Conservation (phyloP, 768 basidiomycete genomes). For the Xerocomus potaroensis region DNA sequence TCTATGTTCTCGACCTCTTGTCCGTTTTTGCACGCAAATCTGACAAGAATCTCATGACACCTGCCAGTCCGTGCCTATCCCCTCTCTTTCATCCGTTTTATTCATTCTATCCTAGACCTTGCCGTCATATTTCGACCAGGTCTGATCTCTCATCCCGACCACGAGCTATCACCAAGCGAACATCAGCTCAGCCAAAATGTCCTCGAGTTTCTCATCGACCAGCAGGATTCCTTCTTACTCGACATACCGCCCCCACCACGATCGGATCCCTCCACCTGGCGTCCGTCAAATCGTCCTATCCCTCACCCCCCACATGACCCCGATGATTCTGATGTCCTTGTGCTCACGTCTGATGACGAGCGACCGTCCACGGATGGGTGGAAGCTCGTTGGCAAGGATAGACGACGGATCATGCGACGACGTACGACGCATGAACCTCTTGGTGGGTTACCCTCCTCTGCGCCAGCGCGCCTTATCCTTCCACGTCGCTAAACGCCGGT, state of each 20-base stretch:
- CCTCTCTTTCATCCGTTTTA: neutral
- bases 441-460: slow-evolving; percentile 33
- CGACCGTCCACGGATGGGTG: slow-evolving; percentile 46
- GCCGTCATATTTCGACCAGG: slow-evolving; percentile 98
- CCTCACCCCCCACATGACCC: slow-evolving; percentile 17
- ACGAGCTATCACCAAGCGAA: slow-evolving; percentile 82
- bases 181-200: slow-evolving; percentile 87
- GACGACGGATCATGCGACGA: slow-evolving; percentile 46
- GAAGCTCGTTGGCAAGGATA: slow-evolving; percentile 45
- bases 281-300: slow-evolving; percentile 12
- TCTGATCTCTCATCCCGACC: slow-evolving; percentile 81
- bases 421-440: slow-evolving; percentile 51
- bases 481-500: slow-evolving; percentile 26
- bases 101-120: slow-evolving; percentile 54
- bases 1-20: slow-evolving; percentile 93
- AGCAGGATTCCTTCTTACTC: slow-evolving; percentile 93
- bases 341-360: slow-evolving; percentile 48
- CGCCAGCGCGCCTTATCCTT: slow-evolving; percentile 27
- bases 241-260: slow-evolving; percentile 73
- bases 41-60: slow-evolving; percentile 94
- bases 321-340: slow-evolving; percentile 45
- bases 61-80: slow-evolving; percentile 62
- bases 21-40: slow-evolving; percentile 91
- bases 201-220: slow-evolving; percentile 92
- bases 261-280: slow-evolving; percentile 29